These are phyloP conservation scores for Kalaharituber pfeilii DNA, from an alignment of 2,329 filamentous ascomycete species.

Conservation along the genomic window DNA sequence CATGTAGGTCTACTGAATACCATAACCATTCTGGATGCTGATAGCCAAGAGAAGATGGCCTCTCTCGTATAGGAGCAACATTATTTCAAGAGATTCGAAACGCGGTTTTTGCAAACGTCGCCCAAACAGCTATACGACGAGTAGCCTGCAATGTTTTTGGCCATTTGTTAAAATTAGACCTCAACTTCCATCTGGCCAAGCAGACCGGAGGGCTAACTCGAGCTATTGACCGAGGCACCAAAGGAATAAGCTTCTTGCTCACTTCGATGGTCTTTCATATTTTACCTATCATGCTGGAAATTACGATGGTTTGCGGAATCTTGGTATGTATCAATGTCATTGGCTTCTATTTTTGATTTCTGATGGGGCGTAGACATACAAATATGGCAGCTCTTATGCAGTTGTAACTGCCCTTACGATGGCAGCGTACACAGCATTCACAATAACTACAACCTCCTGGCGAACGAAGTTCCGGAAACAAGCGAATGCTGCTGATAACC, in stretches of 20 bases:
- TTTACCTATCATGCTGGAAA: constrained; percentile 81
- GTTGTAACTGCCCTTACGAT: constrained; percentile 81
- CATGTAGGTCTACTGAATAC: constrained; percentile 38
- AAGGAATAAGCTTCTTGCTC: constrained; percentile 91
- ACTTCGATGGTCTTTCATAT: constrained; percentile 99
- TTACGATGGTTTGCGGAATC: constrained; percentile 88
- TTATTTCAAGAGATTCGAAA: constrained; percentile 88
- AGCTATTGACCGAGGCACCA: constrained; percentile 90
- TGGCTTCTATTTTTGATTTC: not conserved
- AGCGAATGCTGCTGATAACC: constrained; percentile 91
- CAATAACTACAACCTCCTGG: constrained; percentile 92
- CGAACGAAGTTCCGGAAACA: constrained; percentile 89
- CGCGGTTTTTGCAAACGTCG: constrained; percentile 89
- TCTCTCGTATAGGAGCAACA: constrained; percentile 71
- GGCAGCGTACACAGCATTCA: constrained; percentile 89
- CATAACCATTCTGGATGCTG: constrained; percentile 5
- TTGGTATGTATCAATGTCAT: no score
- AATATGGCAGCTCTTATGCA: constrained; percentile 84
- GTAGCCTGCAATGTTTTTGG: constrained; percentile 88
- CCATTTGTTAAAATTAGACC: constrained; percentile 70
- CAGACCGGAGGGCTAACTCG: constrained; percentile 89
- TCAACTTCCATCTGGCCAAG: constrained; percentile 83
- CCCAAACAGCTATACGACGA: constrained; percentile 83
- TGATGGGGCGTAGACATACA: constrained; percentile 55
- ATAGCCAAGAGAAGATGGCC: constrained; percentile 42